Evolutionary conservation across 2,329 filamentous ascomycete genomes (phyloP).

Genomic region (Cordyceps cicadae): DNA sequence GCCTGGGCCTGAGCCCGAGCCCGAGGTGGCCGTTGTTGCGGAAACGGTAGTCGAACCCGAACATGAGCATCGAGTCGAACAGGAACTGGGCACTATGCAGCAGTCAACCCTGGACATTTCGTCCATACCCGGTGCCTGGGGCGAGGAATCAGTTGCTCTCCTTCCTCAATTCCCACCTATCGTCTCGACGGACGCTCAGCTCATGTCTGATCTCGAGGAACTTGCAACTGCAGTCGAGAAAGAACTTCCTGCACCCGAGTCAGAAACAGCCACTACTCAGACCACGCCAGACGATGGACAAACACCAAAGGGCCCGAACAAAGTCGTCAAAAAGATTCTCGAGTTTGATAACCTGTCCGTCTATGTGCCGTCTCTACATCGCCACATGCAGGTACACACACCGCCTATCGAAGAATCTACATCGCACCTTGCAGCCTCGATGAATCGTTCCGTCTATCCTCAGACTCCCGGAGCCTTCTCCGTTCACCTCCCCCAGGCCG

Average conservation of each 20-base stretch:
- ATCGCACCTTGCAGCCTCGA: constrained; percentile 22
- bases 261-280: not conserved
- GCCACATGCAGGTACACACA: constrained; percentile 32
- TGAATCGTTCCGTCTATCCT: constrained; percentile 34
- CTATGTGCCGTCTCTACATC: constrained; percentile 44
- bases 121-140: constrained; percentile 47
- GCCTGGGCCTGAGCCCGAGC: constrained; percentile 1
- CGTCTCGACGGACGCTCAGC: constrained; percentile 4
- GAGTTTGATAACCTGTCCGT: constrained; percentile 43
- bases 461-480: constrained; percentile 57
- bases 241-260: not conserved
- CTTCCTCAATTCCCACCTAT: not conserved
- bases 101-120: not conserved
- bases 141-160: constrained; percentile 24
- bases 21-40: not conserved
- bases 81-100: not conserved
- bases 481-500: constrained; percentile 23
- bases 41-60: not conserved
- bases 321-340: constrained; percentile 48
- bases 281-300: constrained; percentile 32
- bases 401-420: constrained; percentile 21
- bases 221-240: not conserved
- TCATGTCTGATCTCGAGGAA: not conserved
- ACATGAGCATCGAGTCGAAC: not conserved
- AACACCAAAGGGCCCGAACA: constrained; percentile 45